Percentiles rank a stretch among this genome's conserved stretches.
phyloP scores from a whole-genome alignment of 345 rosid genomes.

The Salix suchowensis region DNA sequence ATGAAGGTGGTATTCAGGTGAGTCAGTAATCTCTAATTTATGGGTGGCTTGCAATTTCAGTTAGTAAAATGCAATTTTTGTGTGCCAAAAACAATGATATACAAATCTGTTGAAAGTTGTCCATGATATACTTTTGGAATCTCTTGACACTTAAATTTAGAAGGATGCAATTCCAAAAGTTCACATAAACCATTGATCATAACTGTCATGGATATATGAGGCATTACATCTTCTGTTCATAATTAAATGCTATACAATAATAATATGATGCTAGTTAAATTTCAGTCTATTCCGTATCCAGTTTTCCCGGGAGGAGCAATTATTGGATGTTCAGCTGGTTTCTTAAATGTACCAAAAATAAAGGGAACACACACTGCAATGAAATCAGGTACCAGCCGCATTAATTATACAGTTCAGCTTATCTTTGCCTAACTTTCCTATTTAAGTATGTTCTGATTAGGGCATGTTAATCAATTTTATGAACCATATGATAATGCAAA shows the following conservation, averaged over 20 bases:
- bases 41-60: background rate
- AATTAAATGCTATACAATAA: conserved; percentile 23
- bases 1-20: conserved; percentile 99
- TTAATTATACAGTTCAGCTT: background rate
- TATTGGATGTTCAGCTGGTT: conserved; percentile 95
- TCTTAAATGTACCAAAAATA: conserved; percentile 91
- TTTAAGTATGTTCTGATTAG: background rate
- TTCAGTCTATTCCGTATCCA: conserved; percentile 99
- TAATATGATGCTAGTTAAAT: conserved; percentile 78
- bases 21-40: conserved; percentile 14
- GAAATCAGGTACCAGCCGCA: conserved; percentile 72
- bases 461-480: background rate
- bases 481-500: background rate
- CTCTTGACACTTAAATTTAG: background rate
- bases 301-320: conserved; percentile 97
- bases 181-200: background rate
- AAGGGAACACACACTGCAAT: conserved; percentile 99
- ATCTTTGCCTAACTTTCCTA: background rate
- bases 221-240: background rate
- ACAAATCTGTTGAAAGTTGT: background rate
- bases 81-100: background rate
- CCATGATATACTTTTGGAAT: too few relatives aligned
- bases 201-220: background rate
- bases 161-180: background rate
- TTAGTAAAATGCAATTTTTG: background rate